Conservation (phyloP, 192 early-diverging fungal species). For the Backusella tarrabulga region DNA sequence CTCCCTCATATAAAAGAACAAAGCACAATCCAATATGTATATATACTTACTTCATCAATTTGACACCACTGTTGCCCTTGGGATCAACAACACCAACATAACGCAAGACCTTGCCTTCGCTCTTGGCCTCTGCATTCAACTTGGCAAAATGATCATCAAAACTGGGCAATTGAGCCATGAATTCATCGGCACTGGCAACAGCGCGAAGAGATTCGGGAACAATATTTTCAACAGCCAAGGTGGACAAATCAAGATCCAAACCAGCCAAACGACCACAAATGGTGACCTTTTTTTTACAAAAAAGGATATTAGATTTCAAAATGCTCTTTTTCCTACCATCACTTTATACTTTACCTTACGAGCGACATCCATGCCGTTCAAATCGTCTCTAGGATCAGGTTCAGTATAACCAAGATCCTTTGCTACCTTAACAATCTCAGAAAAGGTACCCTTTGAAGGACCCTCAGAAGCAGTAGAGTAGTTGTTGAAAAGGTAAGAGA, state of each 20-base stretch:
- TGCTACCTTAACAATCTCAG: conserved; percentile 86
- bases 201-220: conserved; percentile 84
- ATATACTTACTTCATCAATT: conserved; percentile 60
- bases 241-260: conserved; percentile 67
- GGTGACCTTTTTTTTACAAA: conserved; percentile 45
- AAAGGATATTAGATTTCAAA: not conserved
- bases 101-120: conserved; percentile 77
- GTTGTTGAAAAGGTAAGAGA: conserved; percentile 97
- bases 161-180: conserved; percentile 82
- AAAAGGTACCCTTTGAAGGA: conserved; percentile 66
- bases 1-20: too few species aligned
- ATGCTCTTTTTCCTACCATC: not conserved
- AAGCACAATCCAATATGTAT: too few species aligned
- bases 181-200: conserved; percentile 73
- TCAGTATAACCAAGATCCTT: conserved; percentile 96
- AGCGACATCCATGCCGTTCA: conserved; percentile 99
- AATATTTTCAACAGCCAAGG: conserved; percentile 93
- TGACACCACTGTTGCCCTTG: conserved; percentile 68
- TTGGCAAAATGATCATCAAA: conserved; percentile 87
- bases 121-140: conserved; percentile 77
- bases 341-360: conserved; percentile 71
- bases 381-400: conserved; percentile 97
- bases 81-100: conserved; percentile 93
- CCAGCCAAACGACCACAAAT: conserved; percentile 92
- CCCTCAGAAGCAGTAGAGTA: conserved; percentile 66